A percentile compares a stretch with the other conserved stretches of the same genome.
phyloP scores from a whole-genome alignment of 176 grass and related monocot species.

The Rhynchospora pubera region DNA sequence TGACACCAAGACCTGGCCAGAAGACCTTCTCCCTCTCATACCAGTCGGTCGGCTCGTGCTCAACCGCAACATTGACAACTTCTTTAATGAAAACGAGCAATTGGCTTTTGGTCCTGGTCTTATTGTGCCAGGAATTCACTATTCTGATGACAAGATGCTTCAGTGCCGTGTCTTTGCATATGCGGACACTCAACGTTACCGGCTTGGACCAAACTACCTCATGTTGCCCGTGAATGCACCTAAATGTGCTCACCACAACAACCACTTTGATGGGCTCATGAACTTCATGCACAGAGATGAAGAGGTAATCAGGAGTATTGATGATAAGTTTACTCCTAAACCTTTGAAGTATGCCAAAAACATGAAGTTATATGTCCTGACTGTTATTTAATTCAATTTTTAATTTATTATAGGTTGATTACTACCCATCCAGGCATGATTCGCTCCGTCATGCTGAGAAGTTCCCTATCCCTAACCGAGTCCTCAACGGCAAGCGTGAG shows the following conservation, averaged over 20 bases:
- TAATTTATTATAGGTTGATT: conserved; percentile 53
- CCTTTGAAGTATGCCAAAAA: background rate
- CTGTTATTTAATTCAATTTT: background rate
- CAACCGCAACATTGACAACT: conserved; percentile 86
- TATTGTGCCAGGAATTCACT: conserved; percentile 84
- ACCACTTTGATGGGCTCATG: conserved; percentile 75
- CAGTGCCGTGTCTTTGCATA: conserved; percentile 92
- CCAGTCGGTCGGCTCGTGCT: conserved; percentile 67
- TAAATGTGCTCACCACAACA: conserved; percentile 55
- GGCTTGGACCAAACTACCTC: conserved; percentile 75
- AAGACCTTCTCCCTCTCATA: conserved; percentile 58
- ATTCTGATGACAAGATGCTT: conserved; percentile 98
- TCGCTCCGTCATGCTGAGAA: conserved; percentile 46
- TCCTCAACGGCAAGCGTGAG: conserved; percentile 41
- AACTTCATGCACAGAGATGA: conserved; percentile 84
- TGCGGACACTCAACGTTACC: conserved; percentile 80
- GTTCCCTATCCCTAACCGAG: conserved; percentile 24
- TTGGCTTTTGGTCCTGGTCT: conserved; percentile 72
- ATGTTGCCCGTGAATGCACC: conserved; percentile 89
- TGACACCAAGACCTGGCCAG: conserved; percentile 94
- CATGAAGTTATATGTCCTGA: background rate
- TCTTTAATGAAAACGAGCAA: conserved; percentile 96
- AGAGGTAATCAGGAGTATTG: conserved; percentile 31
- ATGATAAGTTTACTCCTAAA: background rate
- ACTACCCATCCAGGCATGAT: conserved; percentile 65